phyloP scores from a whole-genome alignment of 768 basidiomycete species.

The Pleurotus citrinopileatus region DNA sequence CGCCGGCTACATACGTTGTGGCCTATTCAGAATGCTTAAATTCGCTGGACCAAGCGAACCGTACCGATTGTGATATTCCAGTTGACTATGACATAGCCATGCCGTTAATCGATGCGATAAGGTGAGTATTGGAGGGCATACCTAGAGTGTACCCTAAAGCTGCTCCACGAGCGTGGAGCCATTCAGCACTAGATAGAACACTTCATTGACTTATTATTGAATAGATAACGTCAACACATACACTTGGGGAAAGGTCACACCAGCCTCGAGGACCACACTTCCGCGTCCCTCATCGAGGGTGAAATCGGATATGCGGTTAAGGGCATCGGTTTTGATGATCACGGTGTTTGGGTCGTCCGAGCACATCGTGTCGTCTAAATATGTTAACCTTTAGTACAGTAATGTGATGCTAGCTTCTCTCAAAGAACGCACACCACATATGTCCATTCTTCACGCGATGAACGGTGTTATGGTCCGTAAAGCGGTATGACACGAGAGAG shows the following conservation, averaged over 20 bases:
- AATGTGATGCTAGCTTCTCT: background rate
- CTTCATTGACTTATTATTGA: background rate
- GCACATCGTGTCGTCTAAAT: constrained; percentile 36
- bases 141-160: constrained; percentile 32
- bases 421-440: constrained; percentile 33
- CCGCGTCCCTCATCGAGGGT: constrained; percentile 23
- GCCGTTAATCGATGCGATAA: background rate
- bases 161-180: constrained; percentile 31
- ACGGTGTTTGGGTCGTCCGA: constrained; percentile 32
- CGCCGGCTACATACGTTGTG: constrained; percentile 22
- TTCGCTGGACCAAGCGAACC: background rate
- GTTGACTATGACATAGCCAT: constrained; percentile 23
- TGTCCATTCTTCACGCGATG: constrained; percentile 27
- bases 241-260: constrained; percentile 34
- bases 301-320: constrained; percentile 31
- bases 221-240: constrained; percentile 11
- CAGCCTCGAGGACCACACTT: constrained; percentile 32
- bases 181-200: constrained; percentile 24
- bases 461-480: background rate
- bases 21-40: background rate
- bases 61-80: constrained; percentile 37
- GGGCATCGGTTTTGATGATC: constrained; percentile 31
- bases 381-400: background rate
- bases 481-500: background rate
- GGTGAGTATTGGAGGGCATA: constrained; percentile 10